Evolutionary conservation across 139 green algal genomes (phyloP).

Genomic region (Chlamydomonas sp.): DNA sequence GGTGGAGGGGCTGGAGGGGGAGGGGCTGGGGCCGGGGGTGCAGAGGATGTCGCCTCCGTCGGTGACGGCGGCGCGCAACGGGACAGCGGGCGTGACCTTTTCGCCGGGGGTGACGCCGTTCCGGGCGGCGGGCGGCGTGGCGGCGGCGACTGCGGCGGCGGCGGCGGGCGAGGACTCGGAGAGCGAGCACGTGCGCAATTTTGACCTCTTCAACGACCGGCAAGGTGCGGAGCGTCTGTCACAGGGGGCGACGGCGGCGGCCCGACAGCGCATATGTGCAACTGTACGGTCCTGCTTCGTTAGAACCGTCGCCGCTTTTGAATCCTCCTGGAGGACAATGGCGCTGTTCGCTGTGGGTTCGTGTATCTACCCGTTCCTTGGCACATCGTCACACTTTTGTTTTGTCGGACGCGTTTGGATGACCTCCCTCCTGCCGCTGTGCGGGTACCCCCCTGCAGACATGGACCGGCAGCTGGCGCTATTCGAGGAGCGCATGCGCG

Average conservation of each 20-base stretch:
- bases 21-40: not conserved
- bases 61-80: too few species aligned
- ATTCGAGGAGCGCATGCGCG: constrained; percentile 48
- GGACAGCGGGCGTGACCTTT: too few species aligned
- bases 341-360: too few species aligned
- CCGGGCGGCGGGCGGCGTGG: not conserved
- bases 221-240: constrained; percentile 15
- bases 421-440: not conserved
- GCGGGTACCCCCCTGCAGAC: constrained; percentile 31
- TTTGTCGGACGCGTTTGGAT: too few species aligned
- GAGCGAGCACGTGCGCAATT: constrained; percentile 53
- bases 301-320: too few species aligned
- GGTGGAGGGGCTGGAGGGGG: not conserved
- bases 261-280: too few species aligned
- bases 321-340: too few species aligned
- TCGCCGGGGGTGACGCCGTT: too few species aligned
- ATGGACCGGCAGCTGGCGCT: constrained; percentile 39
- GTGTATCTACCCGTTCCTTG: too few species aligned
- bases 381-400: too few species aligned
- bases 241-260: too few species aligned
- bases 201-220: constrained; percentile 56
- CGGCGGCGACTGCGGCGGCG: not conserved
- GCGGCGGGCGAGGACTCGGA: constrained; percentile 11
- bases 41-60: not conserved
- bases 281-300: too few species aligned